Evolutionary conservation across 805 yeast species (phyloP), one percentile per base, ranked within the genome.

Genomic region (Wickerhamomyces chaumierensis): DNA sequence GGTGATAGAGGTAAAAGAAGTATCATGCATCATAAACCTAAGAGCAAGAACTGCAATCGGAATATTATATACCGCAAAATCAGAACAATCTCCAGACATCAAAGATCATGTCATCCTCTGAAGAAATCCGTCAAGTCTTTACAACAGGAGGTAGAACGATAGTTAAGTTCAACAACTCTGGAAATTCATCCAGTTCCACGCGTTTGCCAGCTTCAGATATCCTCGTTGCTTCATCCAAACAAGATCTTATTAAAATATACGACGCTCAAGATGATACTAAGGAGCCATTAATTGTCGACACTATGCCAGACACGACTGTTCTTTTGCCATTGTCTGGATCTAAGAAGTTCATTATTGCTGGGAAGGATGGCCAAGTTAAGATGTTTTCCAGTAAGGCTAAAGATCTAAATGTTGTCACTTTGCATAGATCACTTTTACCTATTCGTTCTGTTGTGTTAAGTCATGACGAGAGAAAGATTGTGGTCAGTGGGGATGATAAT

Each of bases 401-500:
- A 14, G 29, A 25, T 9, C n/a, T n/a, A n/a, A n/a, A n/a, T n/a
- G 29, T 25, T 13, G 14, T 13, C 29, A 25, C 29, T 25, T 25
- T 25, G 29, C n/a, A 11, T 14, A 25, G 29, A 25, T 25, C 29
- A 13, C 12, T 25, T 8, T 38, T 53, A 5, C 53, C 58, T 57
- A 49, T 77, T 18, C 59, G 82, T 44, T 78, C 72, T 45, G 66
- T 73, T 7, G 61, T 60, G 13, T 70, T 75, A 48, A 72, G 79
- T 18, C 82, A 81, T 46, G 73, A 71, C 37, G 86, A 81, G 0
- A 68, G 71, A 28, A 62, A 73, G 52, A 62, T 68, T 1, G 62
- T 76, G 1, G 68, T 75, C 42, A 87, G 80, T 19, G 88, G 90
- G 31, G 83, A 80, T 45, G 81, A 75, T 44, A 68, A 71, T 34